Percentiles rank a stretch among this genome's conserved stretches.
These are phyloP conservation scores for Epichloe uncinata DNA, from an alignment of 2,329 filamentous ascomycete species.

Conservation along the genomic window DNA sequence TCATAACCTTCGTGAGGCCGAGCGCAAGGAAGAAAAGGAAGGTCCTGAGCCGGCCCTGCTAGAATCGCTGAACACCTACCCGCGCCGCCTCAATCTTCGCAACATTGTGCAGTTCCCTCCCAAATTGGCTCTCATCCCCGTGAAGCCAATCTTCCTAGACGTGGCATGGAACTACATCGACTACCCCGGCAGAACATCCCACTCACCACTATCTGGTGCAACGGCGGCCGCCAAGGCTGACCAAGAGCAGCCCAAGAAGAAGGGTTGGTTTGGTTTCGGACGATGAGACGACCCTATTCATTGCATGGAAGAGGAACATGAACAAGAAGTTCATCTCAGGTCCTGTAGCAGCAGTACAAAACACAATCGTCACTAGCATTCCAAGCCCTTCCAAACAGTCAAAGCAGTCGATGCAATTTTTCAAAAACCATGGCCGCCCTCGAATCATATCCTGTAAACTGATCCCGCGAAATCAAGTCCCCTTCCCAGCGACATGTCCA, in stretches of 20 bases:
- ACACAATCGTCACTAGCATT: too few relatives aligned
- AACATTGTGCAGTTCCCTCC: constrained; percentile 84
- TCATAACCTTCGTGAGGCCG: constrained; percentile 45
- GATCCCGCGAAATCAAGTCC: too few relatives aligned
- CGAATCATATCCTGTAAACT: too few relatives aligned
- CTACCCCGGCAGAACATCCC: constrained; percentile 53
- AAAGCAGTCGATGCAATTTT: too few relatives aligned
- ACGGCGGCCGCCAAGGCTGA: constrained; percentile 23
- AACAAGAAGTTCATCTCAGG: background rate
- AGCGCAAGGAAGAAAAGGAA: constrained; percentile 25
- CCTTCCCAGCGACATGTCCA: too few relatives aligned
- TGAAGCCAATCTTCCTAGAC: constrained; percentile 93
- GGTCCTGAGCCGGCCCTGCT: constrained; percentile 43
- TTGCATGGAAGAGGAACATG: background rate
- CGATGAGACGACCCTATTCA: constrained; percentile 21
- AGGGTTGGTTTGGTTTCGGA: constrained; percentile 67
- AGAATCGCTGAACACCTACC: constrained; percentile 64
- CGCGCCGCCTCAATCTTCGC: constrained; percentile 57
- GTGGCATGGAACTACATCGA: constrained; percentile 96
- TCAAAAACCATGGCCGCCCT: too few relatives aligned
- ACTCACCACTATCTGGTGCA: constrained; percentile 5
- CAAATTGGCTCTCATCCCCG: constrained; percentile 65
- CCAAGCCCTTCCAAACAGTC: too few relatives aligned
- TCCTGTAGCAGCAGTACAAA: too few relatives aligned
- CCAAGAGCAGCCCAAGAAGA: constrained; percentile 38